Evolutionary conservation across 73 alveolate genomes (phyloP).

Genomic region (Paramecium tetraurelia): DNA sequence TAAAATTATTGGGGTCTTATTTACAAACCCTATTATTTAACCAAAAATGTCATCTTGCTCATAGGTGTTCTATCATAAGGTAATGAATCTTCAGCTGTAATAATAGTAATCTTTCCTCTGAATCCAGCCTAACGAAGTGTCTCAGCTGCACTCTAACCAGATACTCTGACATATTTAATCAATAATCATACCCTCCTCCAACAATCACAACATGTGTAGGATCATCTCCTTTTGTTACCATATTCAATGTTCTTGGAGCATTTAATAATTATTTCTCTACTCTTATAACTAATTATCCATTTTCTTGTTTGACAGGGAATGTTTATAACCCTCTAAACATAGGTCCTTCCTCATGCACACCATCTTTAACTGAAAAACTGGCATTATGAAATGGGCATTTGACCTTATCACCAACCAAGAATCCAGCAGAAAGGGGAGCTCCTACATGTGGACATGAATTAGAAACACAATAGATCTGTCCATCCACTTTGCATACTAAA

Average conservation of each 20-base stretch:
- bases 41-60: constrained; percentile 64
- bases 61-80: constrained; percentile 87
- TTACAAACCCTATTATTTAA: constrained; percentile 43
- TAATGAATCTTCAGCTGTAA: constrained; percentile 71
- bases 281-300: constrained; percentile 72
- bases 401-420: constrained; percentile 75
- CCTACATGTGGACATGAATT: constrained; percentile 87
- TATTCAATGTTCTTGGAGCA: constrained; percentile 53
- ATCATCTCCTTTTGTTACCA: constrained; percentile 84
- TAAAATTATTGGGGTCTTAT: constrained; percentile 65
- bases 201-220: constrained; percentile 74
- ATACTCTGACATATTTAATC: constrained; percentile 49
- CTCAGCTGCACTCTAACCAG: constrained; percentile 90
- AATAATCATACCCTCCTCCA: constrained; percentile 83
- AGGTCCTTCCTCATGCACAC: constrained; percentile 87
- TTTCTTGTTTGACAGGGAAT: constrained; percentile 70
- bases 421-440: constrained; percentile 79
- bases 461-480: constrained; percentile 60
- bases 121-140: constrained; percentile 82
- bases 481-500: constrained; percentile 64
- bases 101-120: constrained; percentile 80
- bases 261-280: constrained; percentile 69
- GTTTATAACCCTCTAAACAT: constrained; percentile 83
- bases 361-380: constrained; percentile 79
- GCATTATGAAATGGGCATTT: constrained; percentile 94